These are phyloP conservation scores for Nitzschia palea DNA, from an alignment of 108 stramenopile genomes.

Conservation along the genomic window DNA sequence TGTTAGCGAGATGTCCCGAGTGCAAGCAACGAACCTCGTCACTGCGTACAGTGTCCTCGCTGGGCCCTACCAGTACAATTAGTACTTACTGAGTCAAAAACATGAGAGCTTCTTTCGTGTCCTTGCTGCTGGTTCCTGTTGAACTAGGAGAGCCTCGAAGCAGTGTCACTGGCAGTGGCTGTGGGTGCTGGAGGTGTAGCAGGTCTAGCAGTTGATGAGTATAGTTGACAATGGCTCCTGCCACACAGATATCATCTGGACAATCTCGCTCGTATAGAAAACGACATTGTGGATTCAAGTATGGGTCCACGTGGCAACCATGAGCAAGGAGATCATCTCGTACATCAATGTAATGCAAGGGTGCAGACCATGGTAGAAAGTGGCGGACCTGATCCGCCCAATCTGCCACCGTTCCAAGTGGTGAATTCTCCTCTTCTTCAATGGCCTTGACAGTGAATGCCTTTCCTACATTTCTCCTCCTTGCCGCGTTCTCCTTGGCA, in stretches of 20 bases:
- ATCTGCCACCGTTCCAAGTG: slow-evolving; percentile 53
- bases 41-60: no score
- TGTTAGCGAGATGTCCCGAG: no score
- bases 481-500: not conserved
- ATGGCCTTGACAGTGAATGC: not conserved
- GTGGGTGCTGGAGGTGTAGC: not conserved
- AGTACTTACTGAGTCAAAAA: slow-evolving; percentile 51
- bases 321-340: slow-evolving; percentile 40
- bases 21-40: no score
- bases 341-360: slow-evolving; percentile 64
- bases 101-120: slow-evolving; percentile 34
- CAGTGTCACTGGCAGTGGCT: not conserved
- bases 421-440: slow-evolving; percentile 25
- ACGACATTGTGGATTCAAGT: slow-evolving; percentile 14
- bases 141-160: not conserved
- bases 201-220: slow-evolving; percentile 27
- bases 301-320: slow-evolving; percentile 36
- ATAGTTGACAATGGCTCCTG: slow-evolving; percentile 59
- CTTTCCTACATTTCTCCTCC: no score
- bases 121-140: not conserved
- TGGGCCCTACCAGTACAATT: no score
- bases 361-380: slow-evolving; percentile 37
- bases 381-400: slow-evolving; percentile 68
- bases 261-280: slow-evolving; percentile 60
- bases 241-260: slow-evolving; percentile 46